Evolutionary conservation across 73 alveolate species (phyloP), one percentile per base, ranked within the genome.

Genomic region (Effrenium voratum): DNA sequence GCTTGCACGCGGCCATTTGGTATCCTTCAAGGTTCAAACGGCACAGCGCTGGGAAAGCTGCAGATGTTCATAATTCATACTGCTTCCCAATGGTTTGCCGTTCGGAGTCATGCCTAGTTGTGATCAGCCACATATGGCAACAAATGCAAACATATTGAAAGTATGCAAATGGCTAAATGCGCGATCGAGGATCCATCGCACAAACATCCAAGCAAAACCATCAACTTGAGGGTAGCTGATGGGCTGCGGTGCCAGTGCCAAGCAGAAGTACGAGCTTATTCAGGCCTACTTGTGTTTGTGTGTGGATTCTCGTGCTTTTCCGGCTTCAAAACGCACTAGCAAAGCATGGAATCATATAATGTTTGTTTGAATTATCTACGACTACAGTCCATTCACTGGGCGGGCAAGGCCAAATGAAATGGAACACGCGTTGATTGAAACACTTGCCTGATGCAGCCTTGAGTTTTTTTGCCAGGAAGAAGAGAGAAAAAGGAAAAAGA

Each of bases 241-340:
- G 93, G 93, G 93, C 93, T 85, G 93, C 93, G 93, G 93, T n/a
- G 93, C 93, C 47, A 85, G 93, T 44, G 47, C 60, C 63, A 2
- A 55, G 2, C 55, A 30, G 30, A 85, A 59, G 81, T 85, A 85
- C 34, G 76, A 75, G 44, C 43, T 75, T 38, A 6, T 75, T 52
- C 38, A 75, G 86, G 86, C 86, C 86, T 10, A 5, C 41, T 1
- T 32, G 52, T 4, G 47, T 2, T 2, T 43, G 16, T 2, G 8
- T 19, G 75, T 22, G 34, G 34, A 60, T 24, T 32, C 40, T 60
- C 38, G 16, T 60, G 75, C 16, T 19, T 60, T 38, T 60, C 30
- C 75, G 4, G n/a, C 19, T 60, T 32, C 8, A 6, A 38, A 19
- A 24, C 30, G 34, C 40, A 19, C 30, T 38, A 60, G 40, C 13